phyloP scores from a whole-genome alignment of 2,329 filamentous ascomycete genomes.

The Botrytis galanthina region DNA sequence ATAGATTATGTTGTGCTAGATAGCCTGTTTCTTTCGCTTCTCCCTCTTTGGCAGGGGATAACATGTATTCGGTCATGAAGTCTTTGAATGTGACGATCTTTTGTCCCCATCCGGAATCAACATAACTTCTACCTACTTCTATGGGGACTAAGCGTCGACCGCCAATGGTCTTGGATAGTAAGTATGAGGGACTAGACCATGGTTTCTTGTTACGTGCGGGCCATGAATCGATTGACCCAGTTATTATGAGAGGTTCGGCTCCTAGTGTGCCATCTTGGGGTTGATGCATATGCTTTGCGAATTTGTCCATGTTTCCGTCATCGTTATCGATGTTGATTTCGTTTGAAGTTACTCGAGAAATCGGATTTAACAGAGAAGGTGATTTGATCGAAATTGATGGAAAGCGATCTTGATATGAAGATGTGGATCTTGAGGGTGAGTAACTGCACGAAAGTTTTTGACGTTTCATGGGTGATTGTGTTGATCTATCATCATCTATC shows the following conservation, averaged over 20 bases:
- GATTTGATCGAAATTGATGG: slow-evolving; percentile 39
- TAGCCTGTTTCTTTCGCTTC: slow-evolving; percentile 60
- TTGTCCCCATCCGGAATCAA: slow-evolving; percentile 81
- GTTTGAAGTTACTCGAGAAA: slow-evolving; percentile 37
- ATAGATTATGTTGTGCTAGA: slow-evolving; percentile 86
- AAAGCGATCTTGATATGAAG: slow-evolving; percentile 24
- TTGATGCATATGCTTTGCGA: slow-evolving; percentile 59
- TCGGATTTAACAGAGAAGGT: slow-evolving; percentile 44
- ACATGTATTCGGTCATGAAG: slow-evolving; percentile 55
- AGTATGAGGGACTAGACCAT: slow-evolving; percentile 74
- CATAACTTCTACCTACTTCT: slow-evolving; percentile 84
- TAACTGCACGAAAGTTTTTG: slow-evolving; percentile 20
- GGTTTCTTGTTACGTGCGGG: slow-evolving; percentile 66
- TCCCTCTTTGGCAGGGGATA: not conserved
- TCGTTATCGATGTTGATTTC: slow-evolving; percentile 31
- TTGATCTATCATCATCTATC: not conserved
- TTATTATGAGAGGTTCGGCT: slow-evolving; percentile 67
- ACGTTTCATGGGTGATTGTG: slow-evolving; percentile 27
- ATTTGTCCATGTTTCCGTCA: slow-evolving; percentile 54
- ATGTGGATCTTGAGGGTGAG: not conserved
- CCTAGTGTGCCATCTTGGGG: slow-evolving; percentile 41
- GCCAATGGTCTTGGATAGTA: slow-evolving; percentile 69
- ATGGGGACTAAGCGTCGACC: slow-evolving; percentile 81
- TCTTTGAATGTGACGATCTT: slow-evolving; percentile 70
- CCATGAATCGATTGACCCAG: slow-evolving; percentile 66